Percentiles rank a stretch among this genome's conserved stretches.
Evolutionary conservation across 305 asterid genomes (phyloP).

Genomic region (Andrographis paniculata): DNA sequence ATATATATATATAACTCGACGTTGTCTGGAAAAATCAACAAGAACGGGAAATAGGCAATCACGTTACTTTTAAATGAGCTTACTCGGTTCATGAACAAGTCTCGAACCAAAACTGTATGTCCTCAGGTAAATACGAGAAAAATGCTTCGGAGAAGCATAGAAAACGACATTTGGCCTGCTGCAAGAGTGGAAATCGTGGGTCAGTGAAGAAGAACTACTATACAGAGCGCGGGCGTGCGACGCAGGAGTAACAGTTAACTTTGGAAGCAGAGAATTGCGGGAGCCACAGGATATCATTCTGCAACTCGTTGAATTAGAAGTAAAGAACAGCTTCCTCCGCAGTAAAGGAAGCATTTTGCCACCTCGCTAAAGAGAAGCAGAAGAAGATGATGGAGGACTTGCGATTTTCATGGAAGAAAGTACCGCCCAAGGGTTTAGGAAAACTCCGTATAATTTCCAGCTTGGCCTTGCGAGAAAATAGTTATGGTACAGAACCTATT

Average conservation of each 20-base stretch:
- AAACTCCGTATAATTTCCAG: too few species aligned
- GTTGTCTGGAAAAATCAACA: too few species aligned
- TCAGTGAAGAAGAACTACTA: conserved; percentile 14
- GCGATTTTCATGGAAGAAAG: too few species aligned
- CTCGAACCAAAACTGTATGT: conserved; percentile 24
- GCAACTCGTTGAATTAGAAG: conserved; percentile 20
- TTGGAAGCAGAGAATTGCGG: conserved; percentile 28
- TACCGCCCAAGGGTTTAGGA: too few species aligned
- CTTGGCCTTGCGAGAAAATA: too few species aligned
- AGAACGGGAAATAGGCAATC: too few species aligned
- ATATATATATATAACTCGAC: too few species aligned
- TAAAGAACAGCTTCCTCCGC: conserved; percentile 21
- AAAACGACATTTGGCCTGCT: conserved; percentile 18
- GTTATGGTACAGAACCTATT: too few species aligned
- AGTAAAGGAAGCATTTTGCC: conserved; percentile 19
- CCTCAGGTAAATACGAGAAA: conserved; percentile 23
- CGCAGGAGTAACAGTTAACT: conserved; percentile 17
- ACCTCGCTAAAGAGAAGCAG: too few species aligned
- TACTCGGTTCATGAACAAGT: conserved; percentile 53
- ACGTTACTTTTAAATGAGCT: not conserved
- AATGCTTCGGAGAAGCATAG: conserved; percentile 27
- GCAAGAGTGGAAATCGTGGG: conserved; percentile 13
- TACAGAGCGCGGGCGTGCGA: conserved; percentile 12
- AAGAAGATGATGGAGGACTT: too few species aligned
- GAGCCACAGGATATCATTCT: conserved; percentile 29